Evolutionary conservation across 2,329 filamentous ascomycete species (phyloP).

Genomic region (Albophoma yamanashiensis): DNA sequence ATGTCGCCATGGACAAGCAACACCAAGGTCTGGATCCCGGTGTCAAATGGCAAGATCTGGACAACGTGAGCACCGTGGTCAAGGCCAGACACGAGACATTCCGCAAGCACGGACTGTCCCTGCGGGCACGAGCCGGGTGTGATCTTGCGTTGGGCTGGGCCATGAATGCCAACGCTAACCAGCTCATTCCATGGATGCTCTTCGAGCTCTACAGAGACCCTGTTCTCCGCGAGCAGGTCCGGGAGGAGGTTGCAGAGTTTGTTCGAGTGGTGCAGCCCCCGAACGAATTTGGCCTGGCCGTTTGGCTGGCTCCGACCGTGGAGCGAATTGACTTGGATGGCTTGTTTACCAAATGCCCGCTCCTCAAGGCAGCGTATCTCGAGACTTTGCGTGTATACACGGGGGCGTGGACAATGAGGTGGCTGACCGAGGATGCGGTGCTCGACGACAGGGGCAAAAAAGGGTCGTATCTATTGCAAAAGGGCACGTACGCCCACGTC

Average conservation of each 20-base stretch:
- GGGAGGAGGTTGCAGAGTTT: slow-evolving; percentile 24
- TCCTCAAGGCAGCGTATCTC: slow-evolving; percentile 27
- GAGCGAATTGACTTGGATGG: slow-evolving; percentile 24
- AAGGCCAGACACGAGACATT: slow-evolving; percentile 18
- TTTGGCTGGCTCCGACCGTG: slow-evolving; percentile 23
- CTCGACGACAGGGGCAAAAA: slow-evolving; percentile 14
- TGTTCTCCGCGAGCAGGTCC: slow-evolving; percentile 24
- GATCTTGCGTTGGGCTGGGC: slow-evolving; percentile 27
- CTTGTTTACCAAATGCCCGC: slow-evolving; percentile 22
- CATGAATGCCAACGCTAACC: slow-evolving; percentile 26
- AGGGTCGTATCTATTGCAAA: slow-evolving; percentile 17
- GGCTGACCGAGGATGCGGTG: slow-evolving; percentile 19
- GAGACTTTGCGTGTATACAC: slow-evolving; percentile 30
- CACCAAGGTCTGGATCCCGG: slow-evolving; percentile 19
- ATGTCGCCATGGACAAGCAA: slow-evolving; percentile 23
- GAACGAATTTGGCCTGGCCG: slow-evolving; percentile 23
- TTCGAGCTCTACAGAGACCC: slow-evolving; percentile 27
- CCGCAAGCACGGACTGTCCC: slow-evolving; percentile 16
- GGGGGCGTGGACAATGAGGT: slow-evolving; percentile 18
- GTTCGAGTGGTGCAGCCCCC: slow-evolving; percentile 19
- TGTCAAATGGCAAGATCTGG: slow-evolving; percentile 24
- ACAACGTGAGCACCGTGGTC: slow-evolving; percentile 22
- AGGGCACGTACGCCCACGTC: slow-evolving; percentile 23
- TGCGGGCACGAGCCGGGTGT: slow-evolving; percentile 19
- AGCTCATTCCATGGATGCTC: slow-evolving; percentile 28